Evolutionary conservation across 1,139 yeast genomes (phyloP).

Genomic region (Tardiomyces depauwii): DNA sequence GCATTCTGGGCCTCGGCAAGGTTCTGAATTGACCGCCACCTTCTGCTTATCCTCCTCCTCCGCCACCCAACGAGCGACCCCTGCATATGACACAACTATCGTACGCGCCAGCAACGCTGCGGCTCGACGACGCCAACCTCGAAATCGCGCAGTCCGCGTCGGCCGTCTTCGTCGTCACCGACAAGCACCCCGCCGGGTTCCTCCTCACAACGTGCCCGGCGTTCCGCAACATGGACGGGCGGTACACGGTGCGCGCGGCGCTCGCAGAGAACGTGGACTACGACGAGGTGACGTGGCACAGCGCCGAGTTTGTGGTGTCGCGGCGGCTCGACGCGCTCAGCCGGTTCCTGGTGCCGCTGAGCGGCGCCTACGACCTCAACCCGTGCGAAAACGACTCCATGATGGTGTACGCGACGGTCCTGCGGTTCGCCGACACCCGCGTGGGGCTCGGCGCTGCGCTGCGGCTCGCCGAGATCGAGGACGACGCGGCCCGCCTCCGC

Average conservation of each 20-base stretch:
- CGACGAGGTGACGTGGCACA: constrained; percentile 10
- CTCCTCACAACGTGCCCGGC: constrained; percentile 3
- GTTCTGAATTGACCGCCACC: no score
- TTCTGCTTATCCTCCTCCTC: no score
- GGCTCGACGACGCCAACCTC: constrained; percentile 5
- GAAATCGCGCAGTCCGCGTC: constrained; percentile 4
- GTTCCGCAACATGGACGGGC: constrained; percentile 1
- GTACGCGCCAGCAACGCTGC: constrained; percentile 7
- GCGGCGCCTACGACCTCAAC: constrained; percentile 7
- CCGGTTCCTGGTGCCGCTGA: constrained; percentile 5
- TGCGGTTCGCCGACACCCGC: constrained; percentile 2
- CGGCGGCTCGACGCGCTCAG: constrained; percentile 3
- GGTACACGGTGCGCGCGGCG: constrained; percentile 6
- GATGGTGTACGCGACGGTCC: constrained; percentile 4
- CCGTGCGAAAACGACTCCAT: constrained; percentile 5
- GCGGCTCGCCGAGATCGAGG: background rate
- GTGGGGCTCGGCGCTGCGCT: background rate
- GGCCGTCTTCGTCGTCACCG: constrained; percentile 7
- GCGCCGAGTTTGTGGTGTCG: constrained; percentile 4
- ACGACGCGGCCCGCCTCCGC: background rate
- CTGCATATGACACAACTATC: constrained; percentile 2
- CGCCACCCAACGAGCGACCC: no score
- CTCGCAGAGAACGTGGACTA: constrained; percentile 3
- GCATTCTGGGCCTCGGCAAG: no score
- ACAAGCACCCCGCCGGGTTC: constrained; percentile 2